Evolutionary conservation across 73 alveolate species (phyloP), one percentile per base, ranked within the genome.

Genomic region (Effrenium voratum): DNA sequence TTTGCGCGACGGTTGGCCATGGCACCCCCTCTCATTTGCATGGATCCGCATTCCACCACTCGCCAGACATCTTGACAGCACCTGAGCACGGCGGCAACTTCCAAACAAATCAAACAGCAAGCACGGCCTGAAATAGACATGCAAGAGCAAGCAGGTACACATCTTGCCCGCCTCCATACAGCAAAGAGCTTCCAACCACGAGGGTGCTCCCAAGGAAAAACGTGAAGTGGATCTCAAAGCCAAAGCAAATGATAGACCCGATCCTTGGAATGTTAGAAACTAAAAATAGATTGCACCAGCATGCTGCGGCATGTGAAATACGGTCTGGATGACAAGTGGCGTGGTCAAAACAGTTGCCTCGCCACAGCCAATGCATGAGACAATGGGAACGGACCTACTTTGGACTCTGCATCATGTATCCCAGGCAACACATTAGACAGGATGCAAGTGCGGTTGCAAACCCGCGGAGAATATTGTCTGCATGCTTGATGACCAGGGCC

Each of bases 381-480:
- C 19, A 52, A 52, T 52, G 63, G 8, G 80, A 68, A 68, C 38
- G 30, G 34, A 6, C 34, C 30, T 5, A 28, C 22, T 68, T 40
- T 30, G 30, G 26, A 22, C 80, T 5, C 34, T 28, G 80, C 45
- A 34, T 22, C 38, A 68, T 30, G 26, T n/a, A 28, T n/a, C 44
- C 34, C 6, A 34, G 44, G 6, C 82, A 5, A 10, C 60, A 59
- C 36, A 43, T 45, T 45, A 82, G 59, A 41, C 82, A 68, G 34
- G 96, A 34, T 41, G 28, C 96, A 66, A 88, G 96, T 44, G 96
- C 96, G 5, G 96, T 88, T 68, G 96, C 81, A 52, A 88, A 88
- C n/a, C 96, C 96, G 46, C 96, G 96, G 72, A 88, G 96, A 45
- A 88, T 88, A 49, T 88, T 88, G 96, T 88, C 96, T 46, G 96